Conservation (phyloP, 768 basidiomycete genomes). For the Tulasnella calospora region DNA sequence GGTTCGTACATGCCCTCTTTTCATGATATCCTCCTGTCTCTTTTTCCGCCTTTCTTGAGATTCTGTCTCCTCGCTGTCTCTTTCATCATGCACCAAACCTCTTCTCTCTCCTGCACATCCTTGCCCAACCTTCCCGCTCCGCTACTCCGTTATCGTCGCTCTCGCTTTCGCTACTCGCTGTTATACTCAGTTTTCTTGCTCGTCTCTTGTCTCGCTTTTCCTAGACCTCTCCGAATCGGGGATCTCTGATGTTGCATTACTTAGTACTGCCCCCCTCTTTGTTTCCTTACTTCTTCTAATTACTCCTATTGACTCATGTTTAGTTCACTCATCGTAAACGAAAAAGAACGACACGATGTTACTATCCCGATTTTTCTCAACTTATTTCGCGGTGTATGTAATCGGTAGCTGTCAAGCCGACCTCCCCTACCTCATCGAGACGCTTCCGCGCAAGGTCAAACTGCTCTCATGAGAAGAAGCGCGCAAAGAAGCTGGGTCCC, state of each 20-base stretch:
- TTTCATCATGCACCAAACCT: no score
- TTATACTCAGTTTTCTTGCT: no score
- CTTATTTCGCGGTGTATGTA: background rate
- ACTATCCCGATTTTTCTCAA: background rate
- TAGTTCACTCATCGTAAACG: background rate
- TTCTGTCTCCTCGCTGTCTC: no score
- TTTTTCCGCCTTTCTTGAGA: no score
- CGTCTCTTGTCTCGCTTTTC: background rate
- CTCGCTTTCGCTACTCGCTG: no score
- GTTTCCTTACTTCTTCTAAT: background rate
- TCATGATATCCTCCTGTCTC: no score
- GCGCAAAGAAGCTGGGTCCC: background rate
- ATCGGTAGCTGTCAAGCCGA: background rate
- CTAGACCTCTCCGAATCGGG: background rate
- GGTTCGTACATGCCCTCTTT: no score
- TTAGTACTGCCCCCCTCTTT: background rate
- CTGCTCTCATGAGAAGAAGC: slow-evolving; percentile 2
- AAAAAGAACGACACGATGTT: background rate
- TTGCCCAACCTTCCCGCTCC: no score
- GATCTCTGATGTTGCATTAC: slow-evolving; percentile 6
- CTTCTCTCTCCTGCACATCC: no score
- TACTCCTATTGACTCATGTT: background rate
- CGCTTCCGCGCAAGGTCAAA: background rate
- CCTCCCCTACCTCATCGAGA: background rate
- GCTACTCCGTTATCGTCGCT: no score